A percentile compares a stretch with the other conserved stretches of the same genome.
Conservation (phyloP, 2,329 filamentous ascomycete genomes). For the Neopestalotiopsis rosae region DNA sequence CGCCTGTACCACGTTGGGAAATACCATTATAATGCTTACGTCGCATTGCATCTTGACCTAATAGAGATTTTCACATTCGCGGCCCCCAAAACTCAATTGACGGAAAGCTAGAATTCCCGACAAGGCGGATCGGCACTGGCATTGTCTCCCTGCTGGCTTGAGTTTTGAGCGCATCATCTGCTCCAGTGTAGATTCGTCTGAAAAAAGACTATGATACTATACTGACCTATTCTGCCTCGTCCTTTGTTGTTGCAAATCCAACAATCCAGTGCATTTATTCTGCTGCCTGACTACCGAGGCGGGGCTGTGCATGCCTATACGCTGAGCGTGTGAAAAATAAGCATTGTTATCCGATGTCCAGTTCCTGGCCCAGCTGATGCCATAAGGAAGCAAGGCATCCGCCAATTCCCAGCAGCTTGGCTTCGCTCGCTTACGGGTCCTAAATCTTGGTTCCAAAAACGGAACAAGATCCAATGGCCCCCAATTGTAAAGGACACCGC, state of each 20-base stretch:
- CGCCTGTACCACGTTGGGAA: neutral
- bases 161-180: neutral
- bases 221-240: neutral
- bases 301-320: neutral
- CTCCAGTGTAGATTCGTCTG: neutral
- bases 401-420: neutral
- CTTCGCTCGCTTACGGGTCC: neutral
- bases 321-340: neutral
- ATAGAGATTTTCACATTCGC: neutral
- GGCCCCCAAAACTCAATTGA: neutral
- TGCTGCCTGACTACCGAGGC: neutral
- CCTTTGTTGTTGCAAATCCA: neutral
- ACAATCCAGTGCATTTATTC: neutral
- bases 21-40: neutral
- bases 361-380: neutral
- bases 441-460: neutral
- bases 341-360: neutral
- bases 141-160: neutral
- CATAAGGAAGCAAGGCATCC: neutral
- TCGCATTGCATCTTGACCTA: neutral
- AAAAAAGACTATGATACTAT: neutral
- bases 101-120: neutral
- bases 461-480: neutral
- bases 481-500: neutral
- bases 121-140: neutral